Evolutionary conservation across 2,329 filamentous ascomycete species (phyloP).

Genomic region (Cytospora piceicola): DNA sequence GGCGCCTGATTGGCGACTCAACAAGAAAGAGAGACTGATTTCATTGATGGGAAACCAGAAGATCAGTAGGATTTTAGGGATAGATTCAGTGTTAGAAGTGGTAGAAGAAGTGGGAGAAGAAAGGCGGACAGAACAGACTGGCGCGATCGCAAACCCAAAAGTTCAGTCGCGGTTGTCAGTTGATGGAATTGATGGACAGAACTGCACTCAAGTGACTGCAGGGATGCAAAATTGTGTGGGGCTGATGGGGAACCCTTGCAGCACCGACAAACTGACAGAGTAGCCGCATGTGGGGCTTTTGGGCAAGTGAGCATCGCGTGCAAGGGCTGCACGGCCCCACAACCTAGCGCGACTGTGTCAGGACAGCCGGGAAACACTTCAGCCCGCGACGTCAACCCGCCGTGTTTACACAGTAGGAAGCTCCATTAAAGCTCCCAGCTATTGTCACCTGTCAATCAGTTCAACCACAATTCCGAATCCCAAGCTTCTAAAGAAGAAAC

Average conservation of each 20-base stretch:
- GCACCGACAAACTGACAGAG: background rate
- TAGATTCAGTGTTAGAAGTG: background rate
- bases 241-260: conserved; percentile 8
- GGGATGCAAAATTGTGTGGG: conserved; percentile 24
- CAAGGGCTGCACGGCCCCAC: conserved; percentile 2
- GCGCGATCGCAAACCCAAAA: conserved; percentile 3
- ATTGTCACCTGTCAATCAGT: conserved; percentile 25
- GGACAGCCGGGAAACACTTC: conserved; percentile 28
- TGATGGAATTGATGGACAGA: background rate
- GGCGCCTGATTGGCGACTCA: conserved; percentile 19
- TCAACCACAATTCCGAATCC: background rate
- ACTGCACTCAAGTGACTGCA: conserved; percentile 8
- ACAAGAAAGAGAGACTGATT: background rate
- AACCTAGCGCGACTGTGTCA: background rate
- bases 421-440: conserved; percentile 23
- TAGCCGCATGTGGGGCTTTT: conserved; percentile 30
- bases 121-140: background rate
- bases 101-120: background rate
- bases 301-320: background rate
- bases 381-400: conserved; percentile 25
- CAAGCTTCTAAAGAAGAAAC: background rate
- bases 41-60: background rate
- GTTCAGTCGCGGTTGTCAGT: background rate
- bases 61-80: background rate
- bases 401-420: conserved; percentile 7